Evolutionary conservation across 1,284 basidiomycete genomes (phyloP).

Genomic region (Boletus semigastroideus): DNA sequence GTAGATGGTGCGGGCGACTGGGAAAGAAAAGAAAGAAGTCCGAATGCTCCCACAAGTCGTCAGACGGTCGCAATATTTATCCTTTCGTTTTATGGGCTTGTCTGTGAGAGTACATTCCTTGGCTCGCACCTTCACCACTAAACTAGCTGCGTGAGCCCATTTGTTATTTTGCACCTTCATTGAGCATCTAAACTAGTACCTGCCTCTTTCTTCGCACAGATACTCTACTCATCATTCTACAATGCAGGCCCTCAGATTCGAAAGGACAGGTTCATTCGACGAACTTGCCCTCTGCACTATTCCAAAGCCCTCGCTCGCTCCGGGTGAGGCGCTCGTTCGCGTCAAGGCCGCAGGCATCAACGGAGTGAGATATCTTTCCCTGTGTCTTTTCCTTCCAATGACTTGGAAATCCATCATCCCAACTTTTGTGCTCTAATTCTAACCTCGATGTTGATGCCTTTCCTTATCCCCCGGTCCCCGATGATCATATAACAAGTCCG

Average conservation of each 20-base stretch:
- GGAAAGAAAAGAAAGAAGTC: not conserved
- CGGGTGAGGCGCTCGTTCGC: slow-evolving; percentile 34
- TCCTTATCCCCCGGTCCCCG: not conserved
- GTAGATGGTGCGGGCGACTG: slow-evolving; percentile 14
- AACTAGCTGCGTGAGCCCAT: slow-evolving; percentile 7
- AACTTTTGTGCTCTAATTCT: not conserved
- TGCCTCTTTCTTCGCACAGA: slow-evolving; percentile 1
- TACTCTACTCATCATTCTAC: slow-evolving; percentile 2
- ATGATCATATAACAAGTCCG: slow-evolving; percentile 20
- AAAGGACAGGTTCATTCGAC: slow-evolving; percentile 32
- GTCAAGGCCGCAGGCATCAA: slow-evolving; percentile 36
- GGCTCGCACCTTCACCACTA: not conserved
- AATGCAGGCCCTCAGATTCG: slow-evolving; percentile 36
- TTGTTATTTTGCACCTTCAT: not conserved
- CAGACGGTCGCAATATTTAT: not conserved
- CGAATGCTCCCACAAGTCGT: slow-evolving; percentile 11
- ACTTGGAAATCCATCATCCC: not conserved
- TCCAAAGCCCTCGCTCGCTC: slow-evolving; percentile 23
- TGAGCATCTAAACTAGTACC: not conserved
- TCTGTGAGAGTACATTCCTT: not conserved
- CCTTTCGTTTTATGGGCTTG: slow-evolving; percentile 1
- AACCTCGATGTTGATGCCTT: not conserved
- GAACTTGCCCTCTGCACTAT: slow-evolving; percentile 22
- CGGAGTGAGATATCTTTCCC: slow-evolving; percentile 21
- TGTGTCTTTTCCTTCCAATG: not conserved